Base-by-base conservation (phyloP, 2,329 filamentous ascomycete species). In the Penicillium sp. region DNA sequence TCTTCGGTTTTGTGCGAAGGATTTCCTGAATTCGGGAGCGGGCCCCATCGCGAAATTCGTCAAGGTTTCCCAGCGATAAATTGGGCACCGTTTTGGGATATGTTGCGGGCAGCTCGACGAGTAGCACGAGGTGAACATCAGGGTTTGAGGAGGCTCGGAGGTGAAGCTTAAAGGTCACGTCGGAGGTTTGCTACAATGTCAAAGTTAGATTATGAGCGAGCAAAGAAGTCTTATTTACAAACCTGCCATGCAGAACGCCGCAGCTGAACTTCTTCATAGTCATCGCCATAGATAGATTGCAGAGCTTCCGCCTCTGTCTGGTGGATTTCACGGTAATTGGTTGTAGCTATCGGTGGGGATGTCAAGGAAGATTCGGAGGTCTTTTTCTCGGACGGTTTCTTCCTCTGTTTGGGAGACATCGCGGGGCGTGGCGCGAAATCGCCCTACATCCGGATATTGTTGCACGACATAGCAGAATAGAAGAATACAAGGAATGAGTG, bases 11-110 rank as follows among this genome's bases (percentile, higher is more conserved):
- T 3, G 79, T 81, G 52, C 81, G 79, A 8, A 90, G 73, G 26
- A 94, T 76, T 45, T 81, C 77, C 61, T 84, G 77, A 13, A 95
- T 77, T 60, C 85, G 86, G 63, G 82, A 85, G 47, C 80, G 77
- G 1, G 86, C 87, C 43, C 80, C 82, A 57, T 86, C 84, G 35
- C 82, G 82, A 45, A 95, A 73, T 36, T 79, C 76, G 22, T 76
- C 74, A 34, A 82, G 72, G 44, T 82, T 76, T 54, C 86, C 84
- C 36, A 94, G 64, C 4, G 78, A 81, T 11, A 95, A 70, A 9
- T 88, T 72, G 1, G 90, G 90, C 1, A 82, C 73, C 1, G 89
- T 86, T 63, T 88, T 95, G 3, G 91, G 93, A 65, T 97, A 97
- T 0, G 90, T 95, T 6, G 89, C 86, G 7, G 89, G 93, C 55